Conservation (phyloP, 2,329 filamentous ascomycete genomes). For the Aspergillus sp. region DNA sequence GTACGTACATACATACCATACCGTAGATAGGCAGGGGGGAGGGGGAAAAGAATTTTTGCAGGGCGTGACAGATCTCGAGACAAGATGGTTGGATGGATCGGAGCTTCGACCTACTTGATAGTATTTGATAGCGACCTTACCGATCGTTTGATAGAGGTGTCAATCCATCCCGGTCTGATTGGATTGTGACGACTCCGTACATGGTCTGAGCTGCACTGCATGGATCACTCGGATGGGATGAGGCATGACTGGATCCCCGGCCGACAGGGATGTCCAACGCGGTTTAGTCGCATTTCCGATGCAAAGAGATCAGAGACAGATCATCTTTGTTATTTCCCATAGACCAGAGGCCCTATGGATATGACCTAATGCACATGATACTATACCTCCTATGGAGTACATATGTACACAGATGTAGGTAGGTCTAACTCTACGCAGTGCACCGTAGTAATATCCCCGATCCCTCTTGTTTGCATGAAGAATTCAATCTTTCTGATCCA, state of each 20-base stretch:
- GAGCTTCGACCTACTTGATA: neutral
- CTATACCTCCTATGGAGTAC: neutral
- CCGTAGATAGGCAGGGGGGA: neutral
- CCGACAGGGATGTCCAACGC: neutral
- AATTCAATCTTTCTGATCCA: neutral
- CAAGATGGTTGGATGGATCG: neutral
- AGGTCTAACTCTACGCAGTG: neutral
- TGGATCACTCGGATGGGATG: neutral
- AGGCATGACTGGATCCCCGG: neutral
- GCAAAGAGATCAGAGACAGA: neutral
- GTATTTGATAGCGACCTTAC: neutral
- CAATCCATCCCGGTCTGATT: neutral
- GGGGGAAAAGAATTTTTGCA: neutral
- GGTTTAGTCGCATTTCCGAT: neutral
- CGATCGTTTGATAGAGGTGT: neutral
- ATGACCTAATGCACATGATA: no score
- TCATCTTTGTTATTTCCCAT: neutral
- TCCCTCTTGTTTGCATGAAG: neutral
- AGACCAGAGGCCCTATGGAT: no score
- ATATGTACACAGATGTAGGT: neutral
- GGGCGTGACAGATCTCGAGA: neutral
- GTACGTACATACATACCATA: neutral
- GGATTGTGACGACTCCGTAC: neutral
- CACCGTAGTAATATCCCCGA: neutral
- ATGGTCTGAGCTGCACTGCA: constrained; percentile 2